phyloP scores from a whole-genome alignment of 148 eudicot species.

The Rhododendron ferrugineum region DNA sequence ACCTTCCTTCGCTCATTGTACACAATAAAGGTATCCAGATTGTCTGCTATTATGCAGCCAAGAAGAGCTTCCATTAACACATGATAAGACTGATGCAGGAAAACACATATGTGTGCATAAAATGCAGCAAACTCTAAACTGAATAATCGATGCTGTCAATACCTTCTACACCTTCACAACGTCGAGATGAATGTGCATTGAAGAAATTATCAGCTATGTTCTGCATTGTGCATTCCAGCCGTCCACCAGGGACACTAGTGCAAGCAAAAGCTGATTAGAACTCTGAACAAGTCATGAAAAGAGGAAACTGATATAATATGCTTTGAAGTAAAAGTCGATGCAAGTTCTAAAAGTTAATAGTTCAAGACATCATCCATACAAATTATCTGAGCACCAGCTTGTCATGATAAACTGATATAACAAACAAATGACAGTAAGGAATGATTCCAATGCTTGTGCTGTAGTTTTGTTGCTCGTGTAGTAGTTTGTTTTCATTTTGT shows the following conservation, averaged over 20 bases:
- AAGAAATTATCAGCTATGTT: conserved; percentile 84
- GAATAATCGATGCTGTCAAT: conserved; percentile 2
- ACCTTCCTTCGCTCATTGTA: conserved; percentile 90
- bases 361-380: neutral
- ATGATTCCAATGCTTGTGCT: too few relatives aligned
- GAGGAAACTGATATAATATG: neutral
- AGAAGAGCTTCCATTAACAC: conserved; percentile 8
- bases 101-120: neutral
- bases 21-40: conserved; percentile 81
- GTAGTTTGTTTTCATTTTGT: too few relatives aligned
- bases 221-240: conserved; percentile 99
- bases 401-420: neutral
- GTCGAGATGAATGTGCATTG: conserved; percentile 53
- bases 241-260: conserved; percentile 81
- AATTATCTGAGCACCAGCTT: neutral
- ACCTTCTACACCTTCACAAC: conserved; percentile 70
- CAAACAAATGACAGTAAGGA: neutral
- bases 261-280: conserved; percentile 17
- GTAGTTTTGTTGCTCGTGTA: too few relatives aligned
- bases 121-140: neutral
- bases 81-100: neutral
- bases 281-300: conserved; percentile 5
- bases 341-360: neutral
- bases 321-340: neutral
- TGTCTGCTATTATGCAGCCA: conserved; percentile 38